Percentiles rank a stretch among this genome's conserved stretches.
phyloP scores from a whole-genome alignment of 495 filamentous ascomycete species.

The Chaetomium cochliodes region DNA sequence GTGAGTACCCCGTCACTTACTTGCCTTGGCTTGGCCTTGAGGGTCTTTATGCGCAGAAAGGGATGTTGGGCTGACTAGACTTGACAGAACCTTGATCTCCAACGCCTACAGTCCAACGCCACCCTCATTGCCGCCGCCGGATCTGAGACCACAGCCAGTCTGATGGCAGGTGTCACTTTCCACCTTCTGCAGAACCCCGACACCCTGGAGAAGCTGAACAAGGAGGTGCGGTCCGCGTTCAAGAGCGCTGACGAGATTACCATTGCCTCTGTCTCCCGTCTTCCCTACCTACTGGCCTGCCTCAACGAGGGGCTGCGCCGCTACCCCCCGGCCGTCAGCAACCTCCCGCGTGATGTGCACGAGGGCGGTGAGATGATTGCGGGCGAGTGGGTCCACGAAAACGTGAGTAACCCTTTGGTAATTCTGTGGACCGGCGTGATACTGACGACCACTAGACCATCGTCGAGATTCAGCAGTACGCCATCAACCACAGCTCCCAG shows the following conservation, averaged over 20 bases:
- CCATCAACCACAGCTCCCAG: constrained; percentile 11
- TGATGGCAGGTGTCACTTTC: constrained; percentile 53
- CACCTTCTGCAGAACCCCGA: constrained; percentile 50
- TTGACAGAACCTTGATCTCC: not conserved
- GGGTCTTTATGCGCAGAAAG: too few species aligned
- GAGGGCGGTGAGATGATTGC: constrained; percentile 47
- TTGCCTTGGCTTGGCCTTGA: not conserved
- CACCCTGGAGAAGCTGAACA: constrained; percentile 42
- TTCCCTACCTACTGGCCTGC: constrained; percentile 57
- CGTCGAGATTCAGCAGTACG: constrained; percentile 41
- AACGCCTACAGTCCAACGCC: constrained; percentile 40
- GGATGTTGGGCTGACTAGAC: not conserved
- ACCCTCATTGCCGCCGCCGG: constrained; percentile 50
- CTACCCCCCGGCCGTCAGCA: constrained; percentile 55
- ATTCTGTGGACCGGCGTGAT: not conserved
- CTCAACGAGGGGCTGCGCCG: constrained; percentile 58
- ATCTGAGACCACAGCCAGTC: constrained; percentile 61
- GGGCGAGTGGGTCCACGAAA: constrained; percentile 46
- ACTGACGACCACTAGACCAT: constrained; percentile 40
- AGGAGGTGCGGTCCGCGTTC: constrained; percentile 55
- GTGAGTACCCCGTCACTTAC: constrained; percentile 25
- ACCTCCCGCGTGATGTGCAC: constrained; percentile 46
- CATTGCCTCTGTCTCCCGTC: constrained; percentile 41
- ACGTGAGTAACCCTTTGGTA: constrained; percentile 29
- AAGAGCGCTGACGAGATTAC: constrained; percentile 52